Percentiles rank a stretch among this genome's conserved stretches.
Conservation (phyloP, 805 yeast genomes). For the Ogataea philodendri region DNA sequence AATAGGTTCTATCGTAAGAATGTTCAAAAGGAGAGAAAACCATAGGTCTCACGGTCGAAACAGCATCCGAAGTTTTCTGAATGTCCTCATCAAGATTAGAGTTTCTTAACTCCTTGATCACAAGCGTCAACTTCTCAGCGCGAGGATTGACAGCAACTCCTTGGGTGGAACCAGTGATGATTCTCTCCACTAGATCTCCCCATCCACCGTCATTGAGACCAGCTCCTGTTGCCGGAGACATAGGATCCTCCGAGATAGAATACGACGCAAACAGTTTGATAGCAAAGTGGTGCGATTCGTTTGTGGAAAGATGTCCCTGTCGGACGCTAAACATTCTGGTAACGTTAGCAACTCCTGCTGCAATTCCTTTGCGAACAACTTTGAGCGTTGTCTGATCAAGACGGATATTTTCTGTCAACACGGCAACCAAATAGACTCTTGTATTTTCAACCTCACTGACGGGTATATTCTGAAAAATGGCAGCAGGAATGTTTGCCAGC, state of each 20-base stretch:
- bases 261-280: conserved; percentile 70
- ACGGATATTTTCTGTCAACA: conserved; percentile 67
- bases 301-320: conserved; percentile 56
- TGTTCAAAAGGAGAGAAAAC: conserved; percentile 62
- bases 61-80: conserved; percentile 41
- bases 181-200: conserved; percentile 83
- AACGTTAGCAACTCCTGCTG: conserved; percentile 85
- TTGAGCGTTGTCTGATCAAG: conserved; percentile 33
- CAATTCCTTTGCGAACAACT: conserved; percentile 70
- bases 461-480: conserved; percentile 75
- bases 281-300: conserved; percentile 67
- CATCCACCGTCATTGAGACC: too few relatives aligned
- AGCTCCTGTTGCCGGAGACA: conserved; percentile 45
- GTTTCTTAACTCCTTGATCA: conserved; percentile 70
- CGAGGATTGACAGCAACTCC: conserved; percentile 83
- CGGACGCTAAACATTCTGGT: conserved; percentile 70
- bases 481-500: conserved; percentile 71
- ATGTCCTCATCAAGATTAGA: conserved; percentile 28
- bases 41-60: conserved; percentile 63
- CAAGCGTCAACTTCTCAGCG: conserved; percentile 65
- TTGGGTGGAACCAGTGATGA: conserved; percentile 67
- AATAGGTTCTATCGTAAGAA: conserved; percentile 57
- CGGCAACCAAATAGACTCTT: conserved; percentile 72
- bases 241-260: too few relatives aligned
- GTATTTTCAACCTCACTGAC: conserved; percentile 55